A percentile compares a stretch with the other conserved stretches of the same genome.
Conservation (phyloP, 108 stramenopile species). For the Bacterosira constricta region DNA sequence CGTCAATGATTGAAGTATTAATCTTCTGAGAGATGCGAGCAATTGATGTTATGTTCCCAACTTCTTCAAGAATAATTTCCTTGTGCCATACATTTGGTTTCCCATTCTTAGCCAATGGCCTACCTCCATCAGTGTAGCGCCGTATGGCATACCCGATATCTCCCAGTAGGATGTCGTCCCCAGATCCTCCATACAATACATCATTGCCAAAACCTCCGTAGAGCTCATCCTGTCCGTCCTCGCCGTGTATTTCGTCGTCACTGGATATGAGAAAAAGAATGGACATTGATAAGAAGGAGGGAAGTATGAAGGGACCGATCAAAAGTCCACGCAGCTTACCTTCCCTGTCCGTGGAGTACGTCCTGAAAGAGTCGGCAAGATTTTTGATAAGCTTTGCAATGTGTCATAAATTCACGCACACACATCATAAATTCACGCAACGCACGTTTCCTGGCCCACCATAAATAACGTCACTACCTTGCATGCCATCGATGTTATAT, state of each 20-base stretch:
- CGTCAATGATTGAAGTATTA: conserved; percentile 1
- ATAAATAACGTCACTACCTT: conserved; percentile 12
- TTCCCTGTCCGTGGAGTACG: conserved; percentile 33
- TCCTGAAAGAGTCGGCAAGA: no score
- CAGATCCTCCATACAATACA: conserved; percentile 6
- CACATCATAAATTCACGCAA: no score
- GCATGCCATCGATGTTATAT: conserved; percentile 34
- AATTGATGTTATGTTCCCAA: conserved; percentile 15
- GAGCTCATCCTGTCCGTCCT: conserved; percentile 22
- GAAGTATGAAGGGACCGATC: neutral
- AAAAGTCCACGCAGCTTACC: neutral
- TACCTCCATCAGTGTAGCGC: conserved; percentile 7
- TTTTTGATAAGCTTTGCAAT: no score
- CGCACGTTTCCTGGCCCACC: conserved; percentile 29
- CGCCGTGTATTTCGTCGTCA: conserved; percentile 1
- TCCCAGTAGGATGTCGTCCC: conserved; percentile 17
- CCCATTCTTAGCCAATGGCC: neutral
- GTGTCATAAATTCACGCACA: no score
- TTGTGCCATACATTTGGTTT: conserved; percentile 1
- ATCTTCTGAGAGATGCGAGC: conserved; percentile 1
- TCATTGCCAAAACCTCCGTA: conserved; percentile 22
- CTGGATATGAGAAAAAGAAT: neutral
- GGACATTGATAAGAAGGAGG: neutral
- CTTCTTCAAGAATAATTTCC: conserved; percentile 23
- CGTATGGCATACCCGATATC: conserved; percentile 26